Evolutionary conservation across 2,329 filamentous ascomycete species (phyloP).

Genomic region (Coniochaeta prunicola): DNA sequence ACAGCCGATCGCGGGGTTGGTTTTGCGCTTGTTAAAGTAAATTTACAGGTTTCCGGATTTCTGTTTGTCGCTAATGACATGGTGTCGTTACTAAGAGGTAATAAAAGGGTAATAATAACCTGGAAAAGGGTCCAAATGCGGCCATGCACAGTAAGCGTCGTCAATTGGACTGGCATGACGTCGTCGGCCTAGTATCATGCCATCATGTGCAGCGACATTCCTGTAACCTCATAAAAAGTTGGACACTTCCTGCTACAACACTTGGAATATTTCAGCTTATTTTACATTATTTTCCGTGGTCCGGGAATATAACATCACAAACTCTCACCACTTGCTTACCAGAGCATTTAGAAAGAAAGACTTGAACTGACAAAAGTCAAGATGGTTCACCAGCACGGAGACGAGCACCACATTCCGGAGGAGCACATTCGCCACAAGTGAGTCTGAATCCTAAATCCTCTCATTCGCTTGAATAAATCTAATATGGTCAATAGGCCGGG

Average conservation of each 20-base stretch:
- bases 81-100: too few relatives aligned
- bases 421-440: conserved; percentile 39
- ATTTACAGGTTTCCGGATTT: background rate
- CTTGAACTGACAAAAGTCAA: conserved; percentile 9
- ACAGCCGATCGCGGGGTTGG: background rate
- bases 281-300: too few relatives aligned
- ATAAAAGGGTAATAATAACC: too few relatives aligned
- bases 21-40: background rate
- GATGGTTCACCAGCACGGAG: conserved; percentile 43
- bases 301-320: too few relatives aligned
- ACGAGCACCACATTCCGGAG: conserved; percentile 43
- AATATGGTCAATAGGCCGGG: conserved; percentile 32
- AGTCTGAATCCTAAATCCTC: too few relatives aligned
- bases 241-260: too few relatives aligned
- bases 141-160: too few relatives aligned
- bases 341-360: background rate
- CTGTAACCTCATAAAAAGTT: too few relatives aligned
- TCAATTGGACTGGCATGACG: background rate
- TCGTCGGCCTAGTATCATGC: background rate
- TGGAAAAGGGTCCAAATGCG: too few relatives aligned
- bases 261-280: too few relatives aligned
- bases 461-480: background rate
- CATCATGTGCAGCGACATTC: background rate
- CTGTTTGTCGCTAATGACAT: too few relatives aligned
- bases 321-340: background rate